Base-by-base conservation (phyloP, 1,284 basidiomycete species). In the Moesziomyces antarcticus region DNA sequence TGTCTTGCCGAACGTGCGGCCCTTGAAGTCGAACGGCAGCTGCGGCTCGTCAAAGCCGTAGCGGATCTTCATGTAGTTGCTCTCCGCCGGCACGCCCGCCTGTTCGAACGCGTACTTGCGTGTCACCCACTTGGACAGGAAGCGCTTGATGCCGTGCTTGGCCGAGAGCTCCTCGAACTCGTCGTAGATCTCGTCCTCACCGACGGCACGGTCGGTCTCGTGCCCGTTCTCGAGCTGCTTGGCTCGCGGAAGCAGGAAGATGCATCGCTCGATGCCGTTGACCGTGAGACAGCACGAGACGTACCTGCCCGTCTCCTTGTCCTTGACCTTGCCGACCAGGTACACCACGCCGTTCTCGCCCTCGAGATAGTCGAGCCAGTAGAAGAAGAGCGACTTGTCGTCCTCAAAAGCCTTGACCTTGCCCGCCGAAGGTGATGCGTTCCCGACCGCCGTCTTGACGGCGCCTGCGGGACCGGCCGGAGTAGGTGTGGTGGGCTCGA, bases 81-180 rank as follows among this genome's bases (percentile, higher is more conserved):
- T 88, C 84, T 93, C 91, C 30, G 89, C 90, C 1, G 94, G 93
- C 1, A 98, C 89, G 49, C 91, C 91, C 59, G 88, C 87, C 78
- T 93, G 90, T 35, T 94, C 95, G 83, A 99, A 99, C 0, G 93
- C 94, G 82, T 99, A 99, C 77, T 91, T 93, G 49, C 96, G 88
- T 74, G 91, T 89, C 22, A 99, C 95, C 84, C 91, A 93, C 56
- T 83, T 83, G 48, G 73, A 68, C 43, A 80, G 63, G 88, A 90
- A 94, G 37, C 88, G 86, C 81, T 92, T 92, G 83, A 97, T 91
- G 10, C 89, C 89, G 37, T 89, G 85, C 77, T 91, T 89, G 79
- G 88, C 88, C 41, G 93, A 88, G 52, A 97, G 87, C 46, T 87
- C 86, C 71, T 96, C 92, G 78, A 98, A 94, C 80, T 98, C 97